Evolutionary conservation across 371 early-diverging fungal species (phyloP), one percentile per base, ranked within the genome.

Genomic region (Mortierella sp.): DNA sequence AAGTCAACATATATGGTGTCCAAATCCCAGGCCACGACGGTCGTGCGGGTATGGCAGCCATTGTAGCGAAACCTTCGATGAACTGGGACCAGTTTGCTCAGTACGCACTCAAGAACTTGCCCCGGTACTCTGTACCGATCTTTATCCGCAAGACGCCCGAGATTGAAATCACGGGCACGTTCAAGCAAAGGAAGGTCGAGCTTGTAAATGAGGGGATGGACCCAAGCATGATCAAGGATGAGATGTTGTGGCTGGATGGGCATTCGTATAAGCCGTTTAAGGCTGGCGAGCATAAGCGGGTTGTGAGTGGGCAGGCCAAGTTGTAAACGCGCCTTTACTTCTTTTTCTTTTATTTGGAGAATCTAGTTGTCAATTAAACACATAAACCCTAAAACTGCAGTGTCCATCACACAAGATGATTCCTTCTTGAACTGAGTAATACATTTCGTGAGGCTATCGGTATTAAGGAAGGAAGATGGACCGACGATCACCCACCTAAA

Each of bases 21-120:
- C 68, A 84, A 11, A 83, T 93, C 8, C 92, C 92, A 5, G 75
- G 89, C 29, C 89, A 92, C 60, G 94, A 94, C 80, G 95, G 95
- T n/a, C 89, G 93, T 49, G 95, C 94, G 8, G 95, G 95, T 49
- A 95, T 95, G 96, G 96, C 94, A 24, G 94, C 94, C 4, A 79
- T 95, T 77, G 83, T 89, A 18, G 65, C 83, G 27, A 89, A 89
- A 38, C 56, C 35, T 7, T 54, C 76, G 41, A 83, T 87, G 79
- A 48, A 87, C 41, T 85, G 80, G 76, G 74, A 76, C 71, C 81
- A 74, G 58, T 88, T 87, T 80, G 81, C 77, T 35, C 70, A 71
- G 7, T 88, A 83, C 63, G 84, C 91, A 54, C 74, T 78, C n/a
- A 82, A 86, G 70, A 88, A 88, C 29, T 74, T 95, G 56, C 94